Evolutionary conservation across 2,329 filamentous ascomycete genomes (phyloP).

Genomic region (Fusarium sp.): DNA sequence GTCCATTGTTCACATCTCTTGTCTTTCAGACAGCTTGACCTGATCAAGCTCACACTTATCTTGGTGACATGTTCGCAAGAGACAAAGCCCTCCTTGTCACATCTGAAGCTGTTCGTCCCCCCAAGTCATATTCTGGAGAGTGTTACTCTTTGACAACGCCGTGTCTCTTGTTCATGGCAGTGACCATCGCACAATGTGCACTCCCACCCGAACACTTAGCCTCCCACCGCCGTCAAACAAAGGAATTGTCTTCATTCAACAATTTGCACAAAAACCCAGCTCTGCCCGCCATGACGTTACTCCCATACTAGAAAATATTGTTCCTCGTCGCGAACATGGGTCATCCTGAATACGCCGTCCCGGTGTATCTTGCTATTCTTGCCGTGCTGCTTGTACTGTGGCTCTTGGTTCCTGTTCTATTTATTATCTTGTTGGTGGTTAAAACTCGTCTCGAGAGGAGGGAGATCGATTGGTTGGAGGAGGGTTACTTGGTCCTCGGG

Average conservation of each 20-base stretch:
- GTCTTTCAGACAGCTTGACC: neutral
- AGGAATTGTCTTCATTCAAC: neutral
- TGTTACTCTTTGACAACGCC: conserved; percentile 25
- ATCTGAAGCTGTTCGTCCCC: conserved; percentile 13
- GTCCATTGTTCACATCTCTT: conserved; percentile 6
- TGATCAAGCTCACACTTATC: conserved; percentile 1
- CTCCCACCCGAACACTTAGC: conserved; percentile 15
- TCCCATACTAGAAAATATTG: neutral
- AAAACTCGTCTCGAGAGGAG: conserved; percentile 14
- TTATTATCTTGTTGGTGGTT: conserved; percentile 11
- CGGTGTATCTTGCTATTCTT: conserved; percentile 31
- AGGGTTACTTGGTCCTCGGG: conserved; percentile 5
- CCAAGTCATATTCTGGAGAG: conserved; percentile 17
- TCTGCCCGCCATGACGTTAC: neutral
- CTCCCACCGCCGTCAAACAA: conserved; percentile 11
- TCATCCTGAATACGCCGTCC: conserved; percentile 29
- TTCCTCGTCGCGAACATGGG: conserved; percentile 22
- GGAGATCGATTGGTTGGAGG: conserved; percentile 26
- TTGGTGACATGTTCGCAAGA: conserved; percentile 21
- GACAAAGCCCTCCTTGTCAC: conserved; percentile 10
- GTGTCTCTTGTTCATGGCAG: conserved; percentile 34
- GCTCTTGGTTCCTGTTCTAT: conserved; percentile 27
- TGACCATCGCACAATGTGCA: conserved; percentile 30
- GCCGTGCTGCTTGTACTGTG: conserved; percentile 25
- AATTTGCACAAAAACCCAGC: conserved; percentile 2